Conservation (phyloP, 2,329 filamentous ascomycete genomes). For the Botrytis paeoniae region DNA sequence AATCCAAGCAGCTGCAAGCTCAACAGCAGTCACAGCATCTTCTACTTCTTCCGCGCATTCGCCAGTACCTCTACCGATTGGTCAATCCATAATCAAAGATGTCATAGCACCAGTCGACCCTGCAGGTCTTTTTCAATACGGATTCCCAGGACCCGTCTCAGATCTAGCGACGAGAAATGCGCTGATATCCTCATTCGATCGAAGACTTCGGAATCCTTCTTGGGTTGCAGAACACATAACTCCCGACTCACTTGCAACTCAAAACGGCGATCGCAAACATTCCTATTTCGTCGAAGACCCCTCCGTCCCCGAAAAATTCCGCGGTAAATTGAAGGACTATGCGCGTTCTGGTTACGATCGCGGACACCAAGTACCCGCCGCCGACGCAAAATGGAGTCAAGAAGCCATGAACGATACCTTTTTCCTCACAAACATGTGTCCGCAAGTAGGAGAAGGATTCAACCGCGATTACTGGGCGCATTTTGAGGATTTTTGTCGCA, state of each 20-base stretch:
- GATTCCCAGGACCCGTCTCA: slow-evolving; percentile 86
- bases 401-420: slow-evolving; percentile 94
- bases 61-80: slow-evolving; percentile 31
- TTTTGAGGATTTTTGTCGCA: slow-evolving; percentile 93
- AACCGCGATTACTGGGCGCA: slow-evolving; percentile 99
- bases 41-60: slow-evolving; percentile 33
- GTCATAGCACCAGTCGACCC: slow-evolving; percentile 63
- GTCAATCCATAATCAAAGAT: slow-evolving; percentile 32
- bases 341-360: slow-evolving; percentile 92
- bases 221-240: slow-evolving; percentile 99
- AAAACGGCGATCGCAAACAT: slow-evolving; percentile 79
- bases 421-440: slow-evolving; percentile 92
- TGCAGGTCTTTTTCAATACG: slow-evolving; percentile 75
- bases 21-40: slow-evolving; percentile 28
- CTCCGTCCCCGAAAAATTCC: slow-evolving; percentile 78
- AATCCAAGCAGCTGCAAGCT: slow-evolving; percentile 35
- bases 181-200: slow-evolving; percentile 85
- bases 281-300: slow-evolving; percentile 80
- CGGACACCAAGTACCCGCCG: slow-evolving; percentile 94
- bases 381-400: slow-evolving; percentile 95
- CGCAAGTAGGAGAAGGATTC: slow-evolving; percentile 96
- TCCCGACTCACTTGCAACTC: slow-evolving; percentile 69
- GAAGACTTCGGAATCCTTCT: slow-evolving; percentile 82
- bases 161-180: slow-evolving; percentile 76
- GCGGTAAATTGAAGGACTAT: slow-evolving; percentile 89